phyloP scores from a whole-genome alignment of 768 basidiomycete species.

The Lactarius pseudohatsudake region DNA sequence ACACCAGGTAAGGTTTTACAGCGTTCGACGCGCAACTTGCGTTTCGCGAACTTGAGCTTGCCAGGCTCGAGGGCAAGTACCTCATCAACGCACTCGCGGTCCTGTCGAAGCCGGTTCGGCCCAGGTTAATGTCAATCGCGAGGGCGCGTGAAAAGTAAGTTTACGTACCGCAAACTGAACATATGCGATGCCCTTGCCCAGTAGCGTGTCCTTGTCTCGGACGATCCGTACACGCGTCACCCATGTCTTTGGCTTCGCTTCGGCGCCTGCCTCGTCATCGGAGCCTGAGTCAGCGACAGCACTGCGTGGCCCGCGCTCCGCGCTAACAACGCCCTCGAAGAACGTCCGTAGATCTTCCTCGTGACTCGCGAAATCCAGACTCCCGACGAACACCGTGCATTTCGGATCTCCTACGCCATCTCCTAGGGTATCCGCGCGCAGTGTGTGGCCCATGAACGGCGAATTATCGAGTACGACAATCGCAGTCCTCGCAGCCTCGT shows the following conservation, averaged over 20 bases:
- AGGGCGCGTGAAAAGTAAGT: background rate
- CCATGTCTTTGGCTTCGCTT: constrained; percentile 52
- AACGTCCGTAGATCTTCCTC: constrained; percentile 88
- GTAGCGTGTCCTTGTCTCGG: constrained; percentile 85
- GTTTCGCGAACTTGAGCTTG: constrained; percentile 90
- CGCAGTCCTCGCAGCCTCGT: constrained; percentile 62
- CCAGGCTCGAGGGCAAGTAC: constrained; percentile 73
- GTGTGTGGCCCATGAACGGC: constrained; percentile 69
- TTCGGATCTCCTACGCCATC: constrained; percentile 63
- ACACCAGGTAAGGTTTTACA: constrained; percentile 70
- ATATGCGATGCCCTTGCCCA: constrained; percentile 96
- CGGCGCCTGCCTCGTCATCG: constrained; percentile 34
- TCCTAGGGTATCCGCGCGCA: constrained; percentile 75
- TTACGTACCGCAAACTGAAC: constrained; percentile 77
- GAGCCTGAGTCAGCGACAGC: constrained; percentile 33
- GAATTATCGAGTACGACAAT: constrained; percentile 66
- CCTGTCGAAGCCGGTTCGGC: constrained; percentile 45
- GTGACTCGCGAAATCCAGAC: constrained; percentile 86
- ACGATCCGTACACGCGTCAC: constrained; percentile 86
- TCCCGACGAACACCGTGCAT: constrained; percentile 85
- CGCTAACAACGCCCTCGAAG: constrained; percentile 74
- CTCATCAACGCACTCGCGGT: constrained; percentile 90
- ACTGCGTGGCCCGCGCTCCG: constrained; percentile 64
- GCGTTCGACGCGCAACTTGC: constrained; percentile 85
- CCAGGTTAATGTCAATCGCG: background rate